phyloP scores from a whole-genome alignment of 2,329 filamentous ascomycete species.

The Chaetothyriales sp. region DNA sequence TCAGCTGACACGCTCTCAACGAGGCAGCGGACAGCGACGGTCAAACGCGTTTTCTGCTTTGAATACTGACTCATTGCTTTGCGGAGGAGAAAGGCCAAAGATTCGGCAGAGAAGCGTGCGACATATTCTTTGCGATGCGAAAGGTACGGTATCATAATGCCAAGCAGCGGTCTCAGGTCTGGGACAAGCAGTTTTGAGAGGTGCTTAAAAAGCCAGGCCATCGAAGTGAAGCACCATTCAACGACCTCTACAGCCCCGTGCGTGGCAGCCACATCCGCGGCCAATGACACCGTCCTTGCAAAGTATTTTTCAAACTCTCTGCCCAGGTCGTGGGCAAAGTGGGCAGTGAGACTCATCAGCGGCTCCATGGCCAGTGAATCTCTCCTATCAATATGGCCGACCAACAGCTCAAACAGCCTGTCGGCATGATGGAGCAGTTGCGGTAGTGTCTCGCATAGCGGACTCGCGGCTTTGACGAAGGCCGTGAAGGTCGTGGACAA shows the following conservation, averaged over 20 bases:
- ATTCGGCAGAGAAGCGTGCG: constrained; percentile 83
- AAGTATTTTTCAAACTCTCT: constrained; percentile 81
- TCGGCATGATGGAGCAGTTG: constrained; percentile 86
- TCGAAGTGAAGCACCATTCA: constrained; percentile 89
- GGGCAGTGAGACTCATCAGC: constrained; percentile 71
- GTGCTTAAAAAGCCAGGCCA: constrained; percentile 96
- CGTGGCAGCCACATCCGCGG: constrained; percentile 64
- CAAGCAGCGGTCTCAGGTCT: constrained; percentile 70
- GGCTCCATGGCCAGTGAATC: constrained; percentile 75
- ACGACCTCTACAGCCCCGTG: constrained; percentile 75
- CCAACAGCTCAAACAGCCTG: constrained; percentile 65
- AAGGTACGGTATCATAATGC: constrained; percentile 69
- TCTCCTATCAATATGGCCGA: constrained; percentile 60
- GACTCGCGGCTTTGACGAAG: constrained; percentile 62
- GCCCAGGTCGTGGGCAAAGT: constrained; percentile 89
- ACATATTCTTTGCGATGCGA: constrained; percentile 72
- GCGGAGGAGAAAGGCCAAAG: constrained; percentile 81
- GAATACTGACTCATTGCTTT: constrained; percentile 71
- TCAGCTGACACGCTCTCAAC: constrained; percentile 36
- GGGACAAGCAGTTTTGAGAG: constrained; percentile 75
- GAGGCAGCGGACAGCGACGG: constrained; percentile 57
- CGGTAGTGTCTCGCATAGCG: constrained; percentile 75
- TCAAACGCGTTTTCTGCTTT: constrained; percentile 55
- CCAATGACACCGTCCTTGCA: constrained; percentile 55
- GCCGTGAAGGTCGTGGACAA: constrained; percentile 65